A percentile compares a stretch with the other conserved stretches of the same genome.
These are phyloP conservation scores for Blastobotrys capitulatus DNA, from an alignment of 1,139 yeast genomes.

Conservation along the genomic window DNA sequence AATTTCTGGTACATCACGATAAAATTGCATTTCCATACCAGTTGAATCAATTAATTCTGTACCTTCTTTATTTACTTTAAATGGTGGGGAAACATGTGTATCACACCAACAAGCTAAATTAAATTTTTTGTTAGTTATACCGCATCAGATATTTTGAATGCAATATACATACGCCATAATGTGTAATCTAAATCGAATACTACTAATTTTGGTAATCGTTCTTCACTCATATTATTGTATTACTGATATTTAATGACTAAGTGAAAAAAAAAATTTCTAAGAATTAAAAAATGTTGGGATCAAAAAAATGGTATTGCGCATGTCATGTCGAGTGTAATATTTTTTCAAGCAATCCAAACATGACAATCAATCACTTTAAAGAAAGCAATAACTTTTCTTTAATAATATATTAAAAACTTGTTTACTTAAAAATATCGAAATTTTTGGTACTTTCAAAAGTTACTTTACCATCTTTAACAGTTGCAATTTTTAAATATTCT, in stretches of 20 bases:
- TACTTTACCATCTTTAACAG: conserved; percentile 25
- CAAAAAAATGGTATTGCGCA: neutral
- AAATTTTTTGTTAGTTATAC: neutral
- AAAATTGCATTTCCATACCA: conserved; percentile 49
- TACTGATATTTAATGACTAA: neutral
- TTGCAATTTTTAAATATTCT: conserved; percentile 26
- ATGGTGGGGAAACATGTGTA: conserved; percentile 60
- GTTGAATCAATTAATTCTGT: conserved; percentile 40
- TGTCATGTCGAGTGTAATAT: too few species aligned
- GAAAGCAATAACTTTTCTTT: too few species aligned
- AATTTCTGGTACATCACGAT: conserved; percentile 55
- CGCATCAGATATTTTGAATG: neutral
- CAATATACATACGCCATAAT: conserved; percentile 58
- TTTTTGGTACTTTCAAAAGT: conserved; percentile 20
- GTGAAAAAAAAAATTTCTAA: neutral
- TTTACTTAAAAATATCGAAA: conserved; percentile 12
- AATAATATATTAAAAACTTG: too few species aligned
- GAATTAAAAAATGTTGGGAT: neutral
- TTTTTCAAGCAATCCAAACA: too few species aligned
- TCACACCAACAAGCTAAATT: conserved; percentile 46
- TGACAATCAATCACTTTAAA: too few species aligned
- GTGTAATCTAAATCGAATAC: conserved; percentile 61
- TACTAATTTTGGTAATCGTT: conserved; percentile 6
- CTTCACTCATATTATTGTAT: neutral
- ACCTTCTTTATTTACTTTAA: conserved; percentile 25